Conservation (phyloP, 495 filamentous ascomycete genomes). For the Aspergillus sclerotiicarbonarius region DNA sequence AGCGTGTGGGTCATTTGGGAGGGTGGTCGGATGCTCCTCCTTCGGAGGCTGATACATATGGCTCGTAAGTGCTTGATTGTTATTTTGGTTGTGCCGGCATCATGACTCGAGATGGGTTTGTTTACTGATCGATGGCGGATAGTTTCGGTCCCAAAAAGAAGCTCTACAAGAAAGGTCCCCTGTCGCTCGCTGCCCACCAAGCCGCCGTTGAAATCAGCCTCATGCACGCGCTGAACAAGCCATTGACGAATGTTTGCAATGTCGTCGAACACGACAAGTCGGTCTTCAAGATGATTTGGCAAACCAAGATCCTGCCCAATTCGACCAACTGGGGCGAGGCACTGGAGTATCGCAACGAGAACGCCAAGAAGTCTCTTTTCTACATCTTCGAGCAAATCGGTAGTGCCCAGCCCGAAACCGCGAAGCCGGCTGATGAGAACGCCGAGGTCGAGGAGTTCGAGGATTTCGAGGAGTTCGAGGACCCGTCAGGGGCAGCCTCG, state of each 20-base stretch:
- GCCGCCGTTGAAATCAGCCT: conserved; percentile 48
- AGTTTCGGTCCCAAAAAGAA: conserved; percentile 22
- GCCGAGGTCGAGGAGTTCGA: conserved; percentile 15
- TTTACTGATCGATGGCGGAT: background rate
- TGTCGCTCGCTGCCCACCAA: conserved; percentile 36
- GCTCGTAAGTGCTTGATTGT: conserved; percentile 24
- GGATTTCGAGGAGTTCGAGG: conserved; percentile 12
- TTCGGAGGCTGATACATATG: conserved; percentile 22
- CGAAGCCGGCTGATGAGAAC: conserved; percentile 6
- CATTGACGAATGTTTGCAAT: conserved; percentile 27
- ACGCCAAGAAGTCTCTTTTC: conserved; percentile 29
- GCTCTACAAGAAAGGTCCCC: conserved; percentile 21
- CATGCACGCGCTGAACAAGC: conserved; percentile 36
- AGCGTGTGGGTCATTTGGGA: conserved; percentile 52
- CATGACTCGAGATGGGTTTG: background rate
- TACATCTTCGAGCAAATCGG: conserved; percentile 45
- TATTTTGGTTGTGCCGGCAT: background rate
- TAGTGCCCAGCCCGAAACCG: conserved; percentile 11
- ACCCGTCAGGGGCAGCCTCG: conserved; percentile 1
- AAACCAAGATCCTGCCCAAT: conserved; percentile 28
- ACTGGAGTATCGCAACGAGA: conserved; percentile 32
- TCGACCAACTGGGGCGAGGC: conserved; percentile 25
- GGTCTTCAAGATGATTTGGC: conserved; percentile 26
- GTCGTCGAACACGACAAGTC: conserved; percentile 30
- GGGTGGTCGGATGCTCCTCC: conserved; percentile 42